A percentile compares a stretch with the other conserved stretches of the same genome.
These are phyloP conservation scores for Globomyces pollinis-pini DNA, from an alignment of 192 early-diverging fungal species.

Conservation along the genomic window DNA sequence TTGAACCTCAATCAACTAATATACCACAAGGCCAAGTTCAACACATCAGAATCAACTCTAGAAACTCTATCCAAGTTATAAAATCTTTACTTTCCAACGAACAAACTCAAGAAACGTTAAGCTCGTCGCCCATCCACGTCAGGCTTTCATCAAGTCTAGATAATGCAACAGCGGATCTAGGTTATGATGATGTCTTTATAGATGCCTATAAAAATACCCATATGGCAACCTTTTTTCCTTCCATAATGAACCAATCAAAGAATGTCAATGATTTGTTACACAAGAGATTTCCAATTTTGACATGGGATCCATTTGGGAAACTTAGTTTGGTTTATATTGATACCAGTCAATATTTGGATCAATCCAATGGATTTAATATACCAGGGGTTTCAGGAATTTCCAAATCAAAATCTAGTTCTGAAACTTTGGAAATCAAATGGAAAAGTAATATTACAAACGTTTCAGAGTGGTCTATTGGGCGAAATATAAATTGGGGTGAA, in stretches of 20 bases:
- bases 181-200: slow-evolving; percentile 6
- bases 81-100: background rate
- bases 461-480: background rate
- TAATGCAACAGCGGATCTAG: slow-evolving; percentile 2
- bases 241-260: background rate
- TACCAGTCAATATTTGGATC: too few relatives aligned
- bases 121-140: background rate
- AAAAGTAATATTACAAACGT: background rate
- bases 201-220: background rate
- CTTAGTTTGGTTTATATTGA: background rate
- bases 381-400: background rate
- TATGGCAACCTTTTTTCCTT: background rate
- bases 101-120: background rate
- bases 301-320: slow-evolving; percentile 7
- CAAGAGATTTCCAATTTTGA: background rate
- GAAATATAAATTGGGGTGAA: background rate
- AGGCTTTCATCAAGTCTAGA: background rate
- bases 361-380: too few relatives aligned
- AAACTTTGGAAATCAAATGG: background rate
- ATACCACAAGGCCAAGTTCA: background rate
- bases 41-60: background rate
- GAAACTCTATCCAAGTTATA: slow-evolving; percentile 6
- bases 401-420: background rate
- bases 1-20: background rate
- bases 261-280: background rate